Evolutionary conservation across 1,284 basidiomycete genomes (phyloP), one percentile per base, ranked within the genome.

Genomic region (Cutaneotrichosporon daszewskae): DNA sequence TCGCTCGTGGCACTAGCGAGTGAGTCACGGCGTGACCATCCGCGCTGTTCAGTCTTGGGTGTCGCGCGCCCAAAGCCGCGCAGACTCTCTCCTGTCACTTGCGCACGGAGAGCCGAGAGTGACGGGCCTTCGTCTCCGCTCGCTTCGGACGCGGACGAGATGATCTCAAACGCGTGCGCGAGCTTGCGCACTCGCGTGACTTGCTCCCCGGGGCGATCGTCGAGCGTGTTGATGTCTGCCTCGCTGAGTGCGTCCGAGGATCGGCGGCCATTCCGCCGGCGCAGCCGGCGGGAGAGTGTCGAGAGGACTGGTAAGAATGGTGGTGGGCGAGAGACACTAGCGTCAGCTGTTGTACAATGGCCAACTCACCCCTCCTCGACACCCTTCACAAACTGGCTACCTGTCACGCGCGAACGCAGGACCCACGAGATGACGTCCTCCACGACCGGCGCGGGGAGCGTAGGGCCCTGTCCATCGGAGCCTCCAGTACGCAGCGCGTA

Each of bases 371-470:
- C 33, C 3, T 42, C 20, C 2, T 24, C 26, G 18, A 51, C 44
- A 20, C 58, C 60, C 16, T 46, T 47, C 5, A 66, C 25, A 42
- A 69, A 69, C 16, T 51, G 45, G 7, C 49, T 40, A 2, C 66
- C 66, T 4, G 51, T 58, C 10, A 69, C 59, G 13, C 59, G 57
- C 29, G 60, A 57, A 11, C 62, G 49, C 11, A 66, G 39, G 2
- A 68, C 61, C 65, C 65, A 68, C 8, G 56, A 53, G 25, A 63
- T 58, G 48, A 68, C 65, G 43, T 68, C 65, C 37, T 64, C 60
- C 12, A 68, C 57, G 13, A 66, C 54, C 3, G 56, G 57, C 0
- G 53, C 47, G 3, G 66, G 66, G 3, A 69, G 46, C 8, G 51
- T 56, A 23, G 60, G 60, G 4, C 64, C 64, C 1, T 40, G 46